Conservation (phyloP, 208 protist species). For the Crithidia thermophila region DNA sequence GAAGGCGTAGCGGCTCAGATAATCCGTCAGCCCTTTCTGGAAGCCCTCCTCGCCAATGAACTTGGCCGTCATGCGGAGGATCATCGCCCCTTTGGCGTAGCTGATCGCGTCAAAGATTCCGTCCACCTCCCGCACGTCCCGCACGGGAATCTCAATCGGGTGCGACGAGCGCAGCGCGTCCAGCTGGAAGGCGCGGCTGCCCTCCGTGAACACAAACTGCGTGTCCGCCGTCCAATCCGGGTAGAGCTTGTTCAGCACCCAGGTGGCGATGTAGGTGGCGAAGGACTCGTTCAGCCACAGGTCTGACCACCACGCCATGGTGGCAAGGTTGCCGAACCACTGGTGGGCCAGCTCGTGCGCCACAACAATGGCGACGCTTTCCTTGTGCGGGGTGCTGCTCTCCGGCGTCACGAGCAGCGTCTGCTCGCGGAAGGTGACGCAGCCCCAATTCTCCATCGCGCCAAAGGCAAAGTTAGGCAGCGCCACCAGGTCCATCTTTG, state of each 20-base stretch:
- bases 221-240: slow-evolving; percentile 81
- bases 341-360: slow-evolving; percentile 96
- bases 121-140: slow-evolving; percentile 87
- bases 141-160: slow-evolving; percentile 90
- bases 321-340: slow-evolving; percentile 99
- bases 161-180: slow-evolving; percentile 89
- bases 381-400: slow-evolving; percentile 43
- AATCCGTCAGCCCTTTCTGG: slow-evolving; percentile 68
- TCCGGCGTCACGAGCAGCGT: slow-evolving; percentile 66
- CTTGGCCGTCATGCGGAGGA: slow-evolving; percentile 88
- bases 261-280: slow-evolving; percentile 90
- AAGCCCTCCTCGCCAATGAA: slow-evolving; percentile 88
- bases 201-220: slow-evolving; percentile 79
- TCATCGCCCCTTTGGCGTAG: slow-evolving; percentile 87
- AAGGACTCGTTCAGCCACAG: slow-evolving; percentile 99
- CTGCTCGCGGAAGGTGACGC: slow-evolving; percentile 95
- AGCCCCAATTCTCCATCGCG: slow-evolving; percentile 99
- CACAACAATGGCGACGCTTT: slow-evolving; percentile 84
- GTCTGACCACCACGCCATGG: slow-evolving; percentile 98
- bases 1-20: slow-evolving; percentile 80
- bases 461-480: slow-evolving; percentile 94
- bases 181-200: slow-evolving; percentile 70
- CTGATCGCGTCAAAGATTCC: slow-evolving; percentile 95
- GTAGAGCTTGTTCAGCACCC: slow-evolving; percentile 71
- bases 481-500: slow-evolving; percentile 96